Evolutionary conservation across 1,139 yeast genomes (phyloP).

Genomic region (Nakaseomyces uthaithaninus): DNA sequence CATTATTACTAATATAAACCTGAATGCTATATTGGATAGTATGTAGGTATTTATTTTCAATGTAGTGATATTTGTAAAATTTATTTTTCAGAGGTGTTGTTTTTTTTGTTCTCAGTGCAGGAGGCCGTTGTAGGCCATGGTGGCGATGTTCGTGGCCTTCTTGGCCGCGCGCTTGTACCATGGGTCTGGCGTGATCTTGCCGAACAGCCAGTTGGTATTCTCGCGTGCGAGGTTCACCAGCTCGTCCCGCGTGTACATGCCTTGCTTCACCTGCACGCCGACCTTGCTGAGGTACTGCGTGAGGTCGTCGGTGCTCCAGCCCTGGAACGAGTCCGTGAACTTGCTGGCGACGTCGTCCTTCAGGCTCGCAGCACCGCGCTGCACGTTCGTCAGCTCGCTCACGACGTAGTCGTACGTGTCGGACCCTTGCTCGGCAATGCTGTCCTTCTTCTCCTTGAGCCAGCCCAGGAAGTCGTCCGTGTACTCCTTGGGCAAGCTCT

Average conservation of each 20-base stretch:
- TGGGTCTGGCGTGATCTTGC: conserved; percentile 19
- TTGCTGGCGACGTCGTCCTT: conserved; percentile 20
- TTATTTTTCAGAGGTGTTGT: too few species aligned
- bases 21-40: too few species aligned
- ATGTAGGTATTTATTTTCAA: too few species aligned
- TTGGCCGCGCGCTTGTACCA: conserved; percentile 16
- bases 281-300: conserved; percentile 44
- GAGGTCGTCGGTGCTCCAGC: conserved; percentile 50
- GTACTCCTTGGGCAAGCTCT: conserved; percentile 30
- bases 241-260: conserved; percentile 38
- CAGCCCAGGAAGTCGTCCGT: conserved; percentile 10
- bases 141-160: background rate
- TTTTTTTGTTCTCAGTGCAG: background rate
- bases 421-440: conserved; percentile 6
- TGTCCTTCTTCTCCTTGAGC: conserved; percentile 7
- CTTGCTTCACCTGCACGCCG: conserved; percentile 38
- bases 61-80: too few species aligned
- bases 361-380: conserved; percentile 22
- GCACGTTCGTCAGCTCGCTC: conserved; percentile 16
- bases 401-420: conserved; percentile 12
- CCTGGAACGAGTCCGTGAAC: conserved; percentile 34
- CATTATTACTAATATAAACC: too few species aligned
- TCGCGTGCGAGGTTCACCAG: conserved; percentile 41
- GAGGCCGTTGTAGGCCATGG: conserved; percentile 2
- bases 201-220: conserved; percentile 37